Evolutionary conservation across 495 filamentous ascomycete genomes (phyloP), one percentile per base, ranked within the genome.

Genomic region (Penicillium lagena): DNA sequence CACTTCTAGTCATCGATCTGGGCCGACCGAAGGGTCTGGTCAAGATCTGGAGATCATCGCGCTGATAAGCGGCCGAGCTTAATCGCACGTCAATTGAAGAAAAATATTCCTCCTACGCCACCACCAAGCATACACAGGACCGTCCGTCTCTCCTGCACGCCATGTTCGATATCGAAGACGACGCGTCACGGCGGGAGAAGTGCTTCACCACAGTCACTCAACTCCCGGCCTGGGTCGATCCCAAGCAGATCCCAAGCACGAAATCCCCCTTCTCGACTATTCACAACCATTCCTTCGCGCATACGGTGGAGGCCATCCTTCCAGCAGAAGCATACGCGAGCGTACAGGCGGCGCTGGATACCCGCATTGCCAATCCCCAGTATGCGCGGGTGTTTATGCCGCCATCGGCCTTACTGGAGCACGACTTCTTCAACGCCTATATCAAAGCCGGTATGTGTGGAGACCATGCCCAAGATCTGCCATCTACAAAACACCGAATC

Each of bases 391-490:
- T 97, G 7, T 78, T 82, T 44, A 85, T 96, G 79, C 76, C 82
- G 10, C 73, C 95, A 17, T 73, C 72, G 11, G 77, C 82, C 36
- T 56, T 96, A 1, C 51, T 98, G 7, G 77, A 86, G 34, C 76
- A 80, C 6, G 81, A 84, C 0, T 98, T 98, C 53, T 91, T 95
- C 62, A 87, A 81, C 36, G 70, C 79, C 40, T 91, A 95, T 58
- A 85, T 96, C 51, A 96, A 95, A 60, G 72, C 76, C 52, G 90
- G 90, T 94, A 77, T 12, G 11, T 22, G 31, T 11, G n/a, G 32
- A 34, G 3, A 34, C 32, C 32, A 34, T 6, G n/a, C 10, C 10
- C 6, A 11, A 12, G n/a, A 34, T n/a, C 9, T 6, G 32, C 32
- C n/a, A 10, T 9, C 31, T 9, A 33, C 17, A n/a, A 13, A 27